Base-by-base conservation (phyloP, 1,139 yeast species). In the Pichiaceae sp. region DNA sequence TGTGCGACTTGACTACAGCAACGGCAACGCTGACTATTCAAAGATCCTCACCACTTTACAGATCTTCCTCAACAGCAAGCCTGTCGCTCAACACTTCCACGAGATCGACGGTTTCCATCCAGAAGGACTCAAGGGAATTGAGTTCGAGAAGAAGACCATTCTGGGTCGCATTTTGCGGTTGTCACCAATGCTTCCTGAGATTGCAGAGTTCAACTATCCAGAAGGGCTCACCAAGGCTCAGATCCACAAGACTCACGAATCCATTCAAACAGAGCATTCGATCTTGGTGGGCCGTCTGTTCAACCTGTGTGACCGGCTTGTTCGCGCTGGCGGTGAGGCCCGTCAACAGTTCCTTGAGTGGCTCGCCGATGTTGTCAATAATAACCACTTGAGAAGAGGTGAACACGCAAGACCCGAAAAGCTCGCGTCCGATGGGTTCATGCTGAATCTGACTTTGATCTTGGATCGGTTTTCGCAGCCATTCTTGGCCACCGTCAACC, bases 321-420 rank as follows among this genome's bases (percentile, higher is more conserved):
- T 91, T n/a, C 70, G 97, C 44, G 84, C 89, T 0, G 78, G 87
- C 2, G 59, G 72, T 0, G 64, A 66, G 28, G 72, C 95, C 0
- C 70, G 97, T 45, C 63, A 62, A 29, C 76, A 64, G 32, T 55
- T 89, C 37, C 60, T 91, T 43, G 57, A 66, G 38, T 87, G 81
- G 70, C 75, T 89, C 57, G 82, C 82, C 2, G 70, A 69, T 29
- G 68, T 87, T 32, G 70, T 86, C 17, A 85, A 89, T 51, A 67
- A 74, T 41, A 87, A 89, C 55, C 96, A 89, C 59, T 71, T 85
- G 50, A 75, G 97, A 59, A 72, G 84, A 48, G 96, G 96, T 34
- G 78, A 84, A 47, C 95, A 84, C 56, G 83, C 91, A 3, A 80
- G 83, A 49, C 71, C 74, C 7, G 63, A 68, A 16, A 72, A 75